Evolutionary conservation across 2,329 filamentous ascomycete species (phyloP).

Genomic region (Aspergillus sergii): DNA sequence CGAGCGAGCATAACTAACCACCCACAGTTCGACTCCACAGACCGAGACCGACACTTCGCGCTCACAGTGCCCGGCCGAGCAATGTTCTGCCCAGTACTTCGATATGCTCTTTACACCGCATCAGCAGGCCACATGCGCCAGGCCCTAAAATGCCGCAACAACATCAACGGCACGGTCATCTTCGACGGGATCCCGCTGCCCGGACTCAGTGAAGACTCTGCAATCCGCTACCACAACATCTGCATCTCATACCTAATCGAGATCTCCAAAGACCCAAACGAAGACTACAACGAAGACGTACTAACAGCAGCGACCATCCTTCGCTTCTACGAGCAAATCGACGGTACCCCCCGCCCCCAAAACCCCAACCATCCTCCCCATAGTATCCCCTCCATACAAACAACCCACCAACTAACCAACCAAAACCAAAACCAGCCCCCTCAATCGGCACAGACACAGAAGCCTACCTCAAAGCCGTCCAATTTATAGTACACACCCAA

Average conservation of each 20-base stretch:
- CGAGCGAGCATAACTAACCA: background rate
- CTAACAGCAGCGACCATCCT: conserved; percentile 61
- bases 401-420: too few species aligned
- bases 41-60: conserved; percentile 12
- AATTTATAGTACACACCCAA: conserved; percentile 19
- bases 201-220: background rate
- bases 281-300: conserved; percentile 53
- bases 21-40: conserved; percentile 8
- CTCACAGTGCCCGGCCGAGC: conserved; percentile 9
- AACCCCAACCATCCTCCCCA: too few species aligned
- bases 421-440: conserved; percentile 22
- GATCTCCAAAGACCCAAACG: conserved; percentile 36
- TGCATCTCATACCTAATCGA: conserved; percentile 24
- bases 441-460: conserved; percentile 14
- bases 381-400: conserved; percentile 34
- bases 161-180: background rate
- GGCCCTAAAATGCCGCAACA: background rate
- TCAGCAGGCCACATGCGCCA: conserved; percentile 10
- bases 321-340: conserved; percentile 60
- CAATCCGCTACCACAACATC: conserved; percentile 10
- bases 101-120: conserved; percentile 10
- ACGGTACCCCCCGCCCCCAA: conserved; percentile 33
- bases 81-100: conserved; percentile 9
- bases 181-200: background rate
- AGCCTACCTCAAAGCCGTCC: conserved; percentile 17